phyloP scores from a whole-genome alignment of 208 protist species.

The Crithidia sp. region DNA sequence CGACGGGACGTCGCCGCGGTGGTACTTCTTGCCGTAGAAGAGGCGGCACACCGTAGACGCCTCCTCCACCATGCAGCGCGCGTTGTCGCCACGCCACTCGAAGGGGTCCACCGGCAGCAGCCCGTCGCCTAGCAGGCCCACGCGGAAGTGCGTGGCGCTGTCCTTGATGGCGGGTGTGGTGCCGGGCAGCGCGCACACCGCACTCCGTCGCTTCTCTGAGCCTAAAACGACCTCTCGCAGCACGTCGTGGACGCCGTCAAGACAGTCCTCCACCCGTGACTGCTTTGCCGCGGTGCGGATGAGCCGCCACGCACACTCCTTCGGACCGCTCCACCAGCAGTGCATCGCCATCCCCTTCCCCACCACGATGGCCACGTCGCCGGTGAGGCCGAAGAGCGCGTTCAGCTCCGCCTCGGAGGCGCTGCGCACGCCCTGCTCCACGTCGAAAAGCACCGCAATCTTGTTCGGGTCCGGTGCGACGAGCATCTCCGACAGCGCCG shows the following conservation, averaged over 20 bases:
- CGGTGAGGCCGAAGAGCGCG: slow-evolving; percentile 45
- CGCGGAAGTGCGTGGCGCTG: slow-evolving; percentile 40
- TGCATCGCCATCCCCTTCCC: slow-evolving; percentile 66
- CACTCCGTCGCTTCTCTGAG: slow-evolving; percentile 31
- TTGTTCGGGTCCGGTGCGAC: slow-evolving; percentile 67
- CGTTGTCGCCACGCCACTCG: slow-evolving; percentile 84
- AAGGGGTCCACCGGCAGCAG: slow-evolving; percentile 85
- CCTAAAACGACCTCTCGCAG: slow-evolving; percentile 30
- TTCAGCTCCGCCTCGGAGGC: slow-evolving; percentile 11
- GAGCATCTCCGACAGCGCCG: slow-evolving; percentile 42
- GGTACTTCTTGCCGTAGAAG: slow-evolving; percentile 87
- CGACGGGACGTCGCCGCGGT: slow-evolving; percentile 70
- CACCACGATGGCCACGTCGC: slow-evolving; percentile 65
- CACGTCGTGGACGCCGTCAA: slow-evolving; percentile 28
- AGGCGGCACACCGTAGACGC: slow-evolving; percentile 68
- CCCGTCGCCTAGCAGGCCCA: slow-evolving; percentile 70
- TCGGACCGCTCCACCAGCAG: slow-evolving; percentile 46
- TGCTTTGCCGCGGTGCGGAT: slow-evolving; percentile 30
- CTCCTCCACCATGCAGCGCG: slow-evolving; percentile 70
- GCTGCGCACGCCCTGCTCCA: slow-evolving; percentile 47
- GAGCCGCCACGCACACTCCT: slow-evolving; percentile 51
- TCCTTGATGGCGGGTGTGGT: slow-evolving; percentile 79
- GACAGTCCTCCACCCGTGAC: slow-evolving; percentile 9
- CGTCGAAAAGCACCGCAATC: slow-evolving; percentile 71
- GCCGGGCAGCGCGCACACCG: slow-evolving; percentile 49